Evolutionary conservation across 2,329 filamentous ascomycete species (phyloP), one percentile per base, ranked within the genome.

Genomic region (Cladosporium cucumerinum): DNA sequence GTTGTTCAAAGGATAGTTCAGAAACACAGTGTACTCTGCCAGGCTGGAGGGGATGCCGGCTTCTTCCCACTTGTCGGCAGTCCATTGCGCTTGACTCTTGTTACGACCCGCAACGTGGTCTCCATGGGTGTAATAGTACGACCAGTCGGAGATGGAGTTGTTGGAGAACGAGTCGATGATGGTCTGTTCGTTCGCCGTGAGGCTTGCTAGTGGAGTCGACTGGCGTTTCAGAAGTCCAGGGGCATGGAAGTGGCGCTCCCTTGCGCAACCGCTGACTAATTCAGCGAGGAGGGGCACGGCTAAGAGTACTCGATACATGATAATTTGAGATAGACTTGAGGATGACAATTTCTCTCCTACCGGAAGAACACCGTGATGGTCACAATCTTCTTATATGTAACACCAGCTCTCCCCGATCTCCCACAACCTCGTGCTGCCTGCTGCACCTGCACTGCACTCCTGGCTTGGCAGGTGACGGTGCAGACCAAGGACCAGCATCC

Each of bases 71-170:
- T 71, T 72, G 64, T 81, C 75, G 66, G 76, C 78, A 0, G 80
- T 82, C 79, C 79, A 82, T 26, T 81, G 70, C 11, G 80, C 80
- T 73, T 81, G 79, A 55, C 75, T 79, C 51, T 78, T 70, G 65
- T 82, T 82, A 72, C 78, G 80, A 28, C 80, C 80, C 0, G 79
- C 80, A 12, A 82, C 71, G 70, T 82, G 80, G 36, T 78, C 60
- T 23, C 60, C 60, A 5, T 77, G 74, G 0, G 79, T 81, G 68
- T 82, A 81, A 70, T 81, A 81, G 61, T 69, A 69, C 5, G 65
- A 66, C 63, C 66, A 69, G 30, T 68, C 63, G 8, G 64, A 61
- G 52, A 80, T 79, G 8, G 76, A 76, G 11, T 72, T 74, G 63
- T 76, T 76, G 65, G 79, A 77, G 63, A 80, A 79, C 2, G 77